Percentiles rank a stretch among this genome's conserved stretches.
These are phyloP conservation scores for Globisporangium viniferum DNA, from an alignment of 352 stramenopile species.

Conservation along the genomic window DNA sequence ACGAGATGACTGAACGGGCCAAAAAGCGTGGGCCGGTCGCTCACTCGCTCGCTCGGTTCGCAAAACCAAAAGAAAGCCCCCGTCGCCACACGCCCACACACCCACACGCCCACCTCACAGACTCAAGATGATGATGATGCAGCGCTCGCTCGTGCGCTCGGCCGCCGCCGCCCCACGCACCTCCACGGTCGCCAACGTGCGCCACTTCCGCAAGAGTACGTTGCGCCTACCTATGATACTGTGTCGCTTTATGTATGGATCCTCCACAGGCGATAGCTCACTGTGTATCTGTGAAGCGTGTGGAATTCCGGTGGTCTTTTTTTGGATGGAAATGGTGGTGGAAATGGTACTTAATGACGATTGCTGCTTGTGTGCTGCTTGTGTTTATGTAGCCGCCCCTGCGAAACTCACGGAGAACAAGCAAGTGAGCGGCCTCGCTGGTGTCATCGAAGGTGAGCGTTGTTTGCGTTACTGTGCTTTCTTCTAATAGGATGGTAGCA, in stretches of 20 bases:
- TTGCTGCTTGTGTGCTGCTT: slow-evolving; percentile 3
- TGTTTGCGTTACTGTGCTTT: neutral
- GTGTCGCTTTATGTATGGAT: neutral
- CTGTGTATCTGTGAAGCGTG: neutral
- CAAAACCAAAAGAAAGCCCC: slow-evolving; percentile 11
- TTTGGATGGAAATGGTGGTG: neutral
- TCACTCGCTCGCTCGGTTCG: neutral
- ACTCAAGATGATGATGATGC: slow-evolving; percentile 37
- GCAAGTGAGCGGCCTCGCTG: slow-evolving; percentile 53
- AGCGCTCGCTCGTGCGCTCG: slow-evolving; percentile 45
- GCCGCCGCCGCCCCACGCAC: slow-evolving; percentile 31
- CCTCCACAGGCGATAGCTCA: too few species aligned
- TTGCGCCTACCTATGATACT: neutral
- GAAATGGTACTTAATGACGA: neutral
- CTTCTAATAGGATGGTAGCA: neutral
- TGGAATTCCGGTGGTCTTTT: slow-evolving; percentile 25
- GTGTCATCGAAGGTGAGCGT: slow-evolving; percentile 63
- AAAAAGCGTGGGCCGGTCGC: neutral
- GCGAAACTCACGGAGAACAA: slow-evolving; percentile 84
- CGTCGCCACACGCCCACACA: slow-evolving; percentile 1
- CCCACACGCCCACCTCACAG: neutral
- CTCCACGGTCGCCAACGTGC: slow-evolving; percentile 35
- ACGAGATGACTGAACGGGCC: neutral
- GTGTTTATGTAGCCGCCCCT: slow-evolving; percentile 30
- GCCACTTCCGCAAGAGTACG: slow-evolving; percentile 78